Percentiles rank a stretch among this genome's conserved stretches.
These are phyloP conservation scores for Cladophialophora exuberans DNA, from an alignment of 2,329 filamentous ascomycete species.

Conservation along the genomic window DNA sequence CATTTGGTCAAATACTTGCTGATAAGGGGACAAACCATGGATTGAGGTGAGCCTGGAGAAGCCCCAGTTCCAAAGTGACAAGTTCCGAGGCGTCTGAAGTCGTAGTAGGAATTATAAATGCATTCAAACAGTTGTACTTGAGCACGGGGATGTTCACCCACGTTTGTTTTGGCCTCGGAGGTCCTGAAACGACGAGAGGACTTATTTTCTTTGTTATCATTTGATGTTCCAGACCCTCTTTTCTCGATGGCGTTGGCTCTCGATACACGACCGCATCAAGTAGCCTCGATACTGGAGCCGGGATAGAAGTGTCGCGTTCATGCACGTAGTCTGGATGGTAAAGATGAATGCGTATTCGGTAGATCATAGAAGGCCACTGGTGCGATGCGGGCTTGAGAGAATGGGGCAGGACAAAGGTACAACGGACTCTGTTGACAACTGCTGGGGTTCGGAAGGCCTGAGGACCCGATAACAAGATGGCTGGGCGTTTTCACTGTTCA, in stretches of 20 bases:
- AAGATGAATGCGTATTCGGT: no score
- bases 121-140: conserved; percentile 19
- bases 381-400: no score
- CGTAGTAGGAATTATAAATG: background rate
- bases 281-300: background rate
- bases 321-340: no score
- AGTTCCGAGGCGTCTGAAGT: conserved; percentile 28
- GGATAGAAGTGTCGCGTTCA: background rate
- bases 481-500: background rate
- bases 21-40: conserved; percentile 23
- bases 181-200: background rate
- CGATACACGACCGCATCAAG: background rate
- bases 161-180: conserved; percentile 10
- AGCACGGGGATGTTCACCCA: background rate
- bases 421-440: no score
- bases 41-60: background rate
- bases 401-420: no score
- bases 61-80: conserved; percentile 7
- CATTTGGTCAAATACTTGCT: conserved; percentile 15
- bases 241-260: background rate
- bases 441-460: background rate
- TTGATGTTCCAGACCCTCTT: background rate
- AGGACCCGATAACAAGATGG: background rate
- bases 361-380: background rate
- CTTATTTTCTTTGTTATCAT: background rate